These are phyloP conservation scores for Gracilaria gracilis DNA, from an alignment of 23 red algal genomes.

Conservation along the genomic window DNA sequence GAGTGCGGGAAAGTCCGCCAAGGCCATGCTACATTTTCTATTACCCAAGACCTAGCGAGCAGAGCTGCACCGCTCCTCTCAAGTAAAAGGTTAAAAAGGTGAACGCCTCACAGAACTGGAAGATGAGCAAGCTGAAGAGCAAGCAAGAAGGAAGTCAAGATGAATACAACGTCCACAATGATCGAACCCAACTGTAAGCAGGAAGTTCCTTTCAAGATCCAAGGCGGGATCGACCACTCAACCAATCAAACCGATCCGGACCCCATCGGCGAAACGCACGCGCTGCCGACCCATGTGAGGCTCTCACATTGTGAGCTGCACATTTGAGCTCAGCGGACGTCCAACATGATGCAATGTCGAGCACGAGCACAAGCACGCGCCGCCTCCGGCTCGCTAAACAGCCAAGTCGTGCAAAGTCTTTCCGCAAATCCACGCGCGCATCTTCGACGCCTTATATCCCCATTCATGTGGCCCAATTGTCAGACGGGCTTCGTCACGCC, in stretches of 20 bases:
- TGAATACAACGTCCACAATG: too few species aligned
- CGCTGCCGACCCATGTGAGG: slow-evolving; percentile 2
- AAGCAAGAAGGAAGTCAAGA: too few species aligned
- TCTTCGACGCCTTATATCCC: not conserved
- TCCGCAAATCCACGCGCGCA: not conserved
- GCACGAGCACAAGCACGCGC: not conserved
- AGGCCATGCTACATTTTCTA: too few species aligned
- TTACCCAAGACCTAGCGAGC: too few species aligned
- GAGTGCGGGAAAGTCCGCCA: too few species aligned
- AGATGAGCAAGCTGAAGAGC: too few species aligned
- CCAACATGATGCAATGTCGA: not conserved
- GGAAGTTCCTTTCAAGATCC: not conserved
- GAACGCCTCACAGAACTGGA: too few species aligned
- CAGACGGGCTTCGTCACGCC: slow-evolving; percentile 5
- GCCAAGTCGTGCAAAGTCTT: not conserved
- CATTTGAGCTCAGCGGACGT: not conserved
- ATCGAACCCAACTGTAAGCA: slow-evolving; percentile 1
- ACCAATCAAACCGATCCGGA: slow-evolving; percentile 23
- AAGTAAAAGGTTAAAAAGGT: too few species aligned
- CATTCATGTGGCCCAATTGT: not conserved
- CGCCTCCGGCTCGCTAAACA: not conserved
- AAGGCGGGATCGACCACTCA: not conserved
- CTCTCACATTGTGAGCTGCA: too few species aligned
- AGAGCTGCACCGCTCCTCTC: too few species aligned
- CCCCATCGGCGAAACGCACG: not conserved